Percentiles rank a stretch among this genome's conserved stretches.
Conservation (phyloP, 768 basidiomycete species). For the Favolaschia claudopus region DNA sequence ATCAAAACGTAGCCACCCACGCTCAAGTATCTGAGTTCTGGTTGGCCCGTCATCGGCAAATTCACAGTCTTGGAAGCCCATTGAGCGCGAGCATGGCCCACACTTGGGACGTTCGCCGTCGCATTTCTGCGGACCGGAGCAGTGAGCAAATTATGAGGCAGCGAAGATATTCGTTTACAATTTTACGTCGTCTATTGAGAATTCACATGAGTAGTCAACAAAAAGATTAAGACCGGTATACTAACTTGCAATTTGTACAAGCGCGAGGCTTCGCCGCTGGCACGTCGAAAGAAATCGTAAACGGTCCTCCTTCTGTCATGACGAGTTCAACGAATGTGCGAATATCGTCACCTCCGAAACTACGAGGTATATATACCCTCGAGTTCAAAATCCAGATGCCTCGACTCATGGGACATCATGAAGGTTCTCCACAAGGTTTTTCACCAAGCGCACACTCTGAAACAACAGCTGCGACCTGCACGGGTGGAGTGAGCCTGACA, state of each 20-base stretch:
- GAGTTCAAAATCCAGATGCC: too few species aligned
- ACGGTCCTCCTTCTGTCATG: constrained; percentile 14
- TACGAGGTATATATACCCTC: neutral
- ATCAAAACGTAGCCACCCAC: neutral
- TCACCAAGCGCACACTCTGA: too few species aligned
- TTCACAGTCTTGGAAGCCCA: constrained; percentile 26
- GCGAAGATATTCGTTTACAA: constrained; percentile 4
- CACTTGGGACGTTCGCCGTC: constrained; percentile 29
- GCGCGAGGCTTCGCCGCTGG: constrained; percentile 13
- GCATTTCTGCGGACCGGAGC: constrained; percentile 27
- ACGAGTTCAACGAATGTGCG: neutral
- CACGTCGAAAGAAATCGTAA: neutral
- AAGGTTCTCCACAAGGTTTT: too few species aligned
- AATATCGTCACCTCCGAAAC: neutral
- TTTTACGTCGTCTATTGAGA: constrained; percentile 13
- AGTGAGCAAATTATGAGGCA: neutral
- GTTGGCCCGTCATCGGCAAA: constrained; percentile 27
- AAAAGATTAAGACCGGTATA: neutral
- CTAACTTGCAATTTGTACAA: constrained; percentile 30
- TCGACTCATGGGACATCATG: too few species aligned
- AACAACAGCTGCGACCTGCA: too few species aligned
- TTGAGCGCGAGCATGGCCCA: constrained; percentile 22
- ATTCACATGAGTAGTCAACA: neutral
- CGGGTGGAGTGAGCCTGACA: too few species aligned
- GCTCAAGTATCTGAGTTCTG: constrained; percentile 16